Evolutionary conservation across 306 rosid species (phyloP).

Genomic region (Malus orientalis): DNA sequence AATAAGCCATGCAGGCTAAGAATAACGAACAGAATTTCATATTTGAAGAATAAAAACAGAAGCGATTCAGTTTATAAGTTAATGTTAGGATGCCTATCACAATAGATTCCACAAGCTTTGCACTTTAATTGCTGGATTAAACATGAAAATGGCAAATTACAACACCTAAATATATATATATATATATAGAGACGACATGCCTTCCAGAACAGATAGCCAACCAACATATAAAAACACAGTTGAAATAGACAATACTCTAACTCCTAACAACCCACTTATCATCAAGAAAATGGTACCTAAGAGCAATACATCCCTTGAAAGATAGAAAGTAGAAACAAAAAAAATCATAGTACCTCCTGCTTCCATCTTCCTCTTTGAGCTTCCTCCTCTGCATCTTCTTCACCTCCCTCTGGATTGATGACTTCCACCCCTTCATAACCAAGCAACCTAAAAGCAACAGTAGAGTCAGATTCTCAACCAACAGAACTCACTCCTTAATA

Average conservation of each 20-base stretch:
- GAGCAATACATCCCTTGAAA: neutral
- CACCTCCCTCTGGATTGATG: conserved; percentile 90
- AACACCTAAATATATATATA: neutral
- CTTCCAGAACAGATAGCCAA: neutral
- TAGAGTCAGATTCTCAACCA: conserved; percentile 11
- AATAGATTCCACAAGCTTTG: neutral
- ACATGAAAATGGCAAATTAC: neutral
- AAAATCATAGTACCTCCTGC: conserved; percentile 48
- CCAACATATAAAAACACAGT: neutral
- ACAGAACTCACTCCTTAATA: neutral
- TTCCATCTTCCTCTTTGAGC: conserved; percentile 91
- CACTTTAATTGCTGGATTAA: neutral
- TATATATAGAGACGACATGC: neutral
- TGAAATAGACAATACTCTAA: neutral
- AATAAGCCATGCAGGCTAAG: neutral
- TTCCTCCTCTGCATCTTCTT: conserved; percentile 89
- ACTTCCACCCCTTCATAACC: conserved; percentile 92
- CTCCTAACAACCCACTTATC: neutral
- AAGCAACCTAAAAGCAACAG: conserved; percentile 41
- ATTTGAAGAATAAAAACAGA: neutral
- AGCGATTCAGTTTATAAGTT: neutral
- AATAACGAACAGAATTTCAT: neutral
- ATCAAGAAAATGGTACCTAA: neutral
- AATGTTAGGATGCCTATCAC: neutral
- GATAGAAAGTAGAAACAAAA: neutral